Conservation (phyloP, 176 grass and related monocot genomes). For the Microstegium vimineum region DNA sequence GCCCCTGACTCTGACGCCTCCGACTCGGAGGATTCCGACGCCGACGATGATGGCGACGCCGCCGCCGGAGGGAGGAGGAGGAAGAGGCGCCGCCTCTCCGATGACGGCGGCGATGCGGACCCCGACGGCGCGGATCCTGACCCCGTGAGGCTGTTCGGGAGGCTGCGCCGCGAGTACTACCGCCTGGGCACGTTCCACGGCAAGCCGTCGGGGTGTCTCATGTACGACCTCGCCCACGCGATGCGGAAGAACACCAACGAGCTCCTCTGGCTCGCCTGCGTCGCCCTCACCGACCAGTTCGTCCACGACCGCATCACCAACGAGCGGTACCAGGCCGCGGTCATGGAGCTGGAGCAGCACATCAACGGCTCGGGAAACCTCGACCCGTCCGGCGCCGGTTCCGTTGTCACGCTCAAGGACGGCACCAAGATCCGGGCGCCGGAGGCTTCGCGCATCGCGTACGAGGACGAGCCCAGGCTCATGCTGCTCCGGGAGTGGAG, state of each 20-base stretch:
- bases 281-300: slow-evolving; percentile 86
- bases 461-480: slow-evolving; percentile 83
- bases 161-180: slow-evolving; percentile 75
- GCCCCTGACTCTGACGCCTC: slow-evolving; percentile 16
- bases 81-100: slow-evolving; percentile 39
- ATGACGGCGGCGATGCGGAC: background rate
- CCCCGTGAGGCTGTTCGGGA: slow-evolving; percentile 56
- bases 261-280: slow-evolving; percentile 83
- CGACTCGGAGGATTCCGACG: slow-evolving; percentile 29
- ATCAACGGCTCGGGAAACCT: slow-evolving; percentile 77
- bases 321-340: slow-evolving; percentile 74
- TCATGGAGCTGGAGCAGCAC: slow-evolving; percentile 95
- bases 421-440: slow-evolving; percentile 80
- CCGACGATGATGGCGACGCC: slow-evolving; percentile 2
- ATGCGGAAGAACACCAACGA: slow-evolving; percentile 80
- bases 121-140: no score
- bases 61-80: slow-evolving; percentile 37
- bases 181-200: slow-evolving; percentile 83
- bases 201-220: slow-evolving; percentile 80
- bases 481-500: slow-evolving; percentile 86
- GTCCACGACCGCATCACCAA: slow-evolving; percentile 89
- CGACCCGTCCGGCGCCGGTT: slow-evolving; percentile 31
- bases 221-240: slow-evolving; percentile 80
- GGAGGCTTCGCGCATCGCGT: slow-evolving; percentile 68
- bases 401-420: slow-evolving; percentile 76